phyloP scores from a whole-genome alignment of 768 basidiomycete species.

The Hygrophoropsis aurantiaca region DNA sequence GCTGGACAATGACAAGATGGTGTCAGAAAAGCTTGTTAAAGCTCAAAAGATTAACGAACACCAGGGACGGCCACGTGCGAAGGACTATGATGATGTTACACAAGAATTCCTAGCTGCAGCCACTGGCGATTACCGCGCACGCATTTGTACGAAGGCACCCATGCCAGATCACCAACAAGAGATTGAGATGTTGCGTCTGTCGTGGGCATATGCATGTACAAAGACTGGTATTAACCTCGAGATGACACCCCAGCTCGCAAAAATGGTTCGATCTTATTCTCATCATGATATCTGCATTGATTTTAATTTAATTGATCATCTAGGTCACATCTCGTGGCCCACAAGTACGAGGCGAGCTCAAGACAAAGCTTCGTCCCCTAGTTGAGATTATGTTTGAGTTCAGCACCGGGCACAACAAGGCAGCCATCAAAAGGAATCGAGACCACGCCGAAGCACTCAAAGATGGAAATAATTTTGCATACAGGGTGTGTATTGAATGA shows the following conservation, averaged over 20 bases:
- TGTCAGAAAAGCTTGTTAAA: background rate
- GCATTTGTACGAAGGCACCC: slow-evolving; percentile 14
- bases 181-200: slow-evolving; percentile 4
- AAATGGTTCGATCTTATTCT: slow-evolving; percentile 1
- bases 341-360: slow-evolving; percentile 8
- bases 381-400: background rate
- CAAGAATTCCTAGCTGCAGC: slow-evolving; percentile 20
- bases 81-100: slow-evolving; percentile 13
- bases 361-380: slow-evolving; percentile 3
- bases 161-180: slow-evolving; percentile 19
- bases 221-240: slow-evolving; percentile 7
- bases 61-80: slow-evolving; percentile 9
- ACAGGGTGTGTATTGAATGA: slow-evolving; percentile 8
- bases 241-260: background rate
- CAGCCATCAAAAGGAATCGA: slow-evolving; percentile 1
- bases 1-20: too few relatives aligned
- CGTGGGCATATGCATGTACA: slow-evolving; percentile 13
- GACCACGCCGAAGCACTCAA: slow-evolving; percentile 5
- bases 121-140: slow-evolving; percentile 9
- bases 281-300: background rate
- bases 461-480: slow-evolving; percentile 5
- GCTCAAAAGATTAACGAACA: background rate
- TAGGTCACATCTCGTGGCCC: slow-evolving; percentile 8
- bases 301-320: background rate
- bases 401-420: background rate